Base-by-base conservation (phyloP, 164 flowering plant species). In the Tetrastigma voinierianum region DNA sequence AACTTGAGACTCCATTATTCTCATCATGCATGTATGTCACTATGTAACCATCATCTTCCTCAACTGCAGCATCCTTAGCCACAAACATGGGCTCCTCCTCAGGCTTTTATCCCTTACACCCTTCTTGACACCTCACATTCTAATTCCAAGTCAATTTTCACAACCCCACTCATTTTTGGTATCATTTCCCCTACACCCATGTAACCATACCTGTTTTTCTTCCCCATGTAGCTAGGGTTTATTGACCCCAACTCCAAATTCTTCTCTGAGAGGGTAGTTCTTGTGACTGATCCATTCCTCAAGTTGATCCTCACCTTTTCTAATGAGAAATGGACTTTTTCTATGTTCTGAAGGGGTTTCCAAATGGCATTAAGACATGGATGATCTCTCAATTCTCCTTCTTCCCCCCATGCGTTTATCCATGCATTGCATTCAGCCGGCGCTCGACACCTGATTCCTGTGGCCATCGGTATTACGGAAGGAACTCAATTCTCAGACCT, bases 361-460 rank as follows among this genome's bases (percentile, higher is more conserved):
- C 57, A 23, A 2, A 47, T 3, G 5, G 24, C 18, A 20, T 57
- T 56, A 0, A 67, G 62, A 70, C 21, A 8, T 63, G 2, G 7
- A 40, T 57, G 1, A 70, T 16, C 43, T 17, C 57, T 8, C 25
- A 43, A 1, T 57, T 57, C 67, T 1, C 14, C 61, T 1, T 69
- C 61, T 13, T 62, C 72, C 72, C 67, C 72, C 72, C 67, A 62
- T 10, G 72, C 67, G 12, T 69, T 62, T 8, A 24, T 46, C 12
- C 51, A 17, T 68, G 65, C 21, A 61, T 19, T 10, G 40, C 55
- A 47, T 57, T 66, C 14, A 66, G 57, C 70, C 8, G 57, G 56
- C 4, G 32, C 64, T 48, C 57, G 19, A 67, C 70, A 67, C 20
- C 40, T 46, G 47, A 67, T 59, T n/a, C n/a, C n/a, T n/a, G n/a